Conservation (phyloP, 352 stramenopile species). For the Blastocystis sp. region DNA sequence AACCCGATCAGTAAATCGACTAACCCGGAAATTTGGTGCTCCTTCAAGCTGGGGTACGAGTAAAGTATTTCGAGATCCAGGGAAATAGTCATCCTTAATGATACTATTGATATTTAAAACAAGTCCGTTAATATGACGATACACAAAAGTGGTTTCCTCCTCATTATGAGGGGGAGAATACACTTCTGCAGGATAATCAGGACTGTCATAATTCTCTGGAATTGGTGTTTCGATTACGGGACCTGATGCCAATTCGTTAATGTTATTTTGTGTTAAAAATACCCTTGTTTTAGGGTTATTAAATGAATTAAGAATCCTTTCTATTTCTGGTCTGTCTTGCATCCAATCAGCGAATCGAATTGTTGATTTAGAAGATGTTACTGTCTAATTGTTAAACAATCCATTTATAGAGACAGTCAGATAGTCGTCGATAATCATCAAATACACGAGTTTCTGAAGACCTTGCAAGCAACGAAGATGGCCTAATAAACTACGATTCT, state of each 20-base stretch:
- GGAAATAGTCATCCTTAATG: conserved; percentile 82
- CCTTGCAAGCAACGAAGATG: conserved; percentile 31
- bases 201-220: not conserved
- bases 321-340: conserved; percentile 62
- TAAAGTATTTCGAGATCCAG: conserved; percentile 66
- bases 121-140: conserved; percentile 72
- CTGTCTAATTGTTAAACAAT: not conserved
- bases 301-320: conserved; percentile 12
- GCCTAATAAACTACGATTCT: not conserved
- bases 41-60: conserved; percentile 69
- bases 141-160: conserved; percentile 74
- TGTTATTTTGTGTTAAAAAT: conserved; percentile 72
- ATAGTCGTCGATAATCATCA: conserved; percentile 59
- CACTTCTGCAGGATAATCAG: conserved; percentile 60
- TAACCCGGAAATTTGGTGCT: conserved; percentile 77
- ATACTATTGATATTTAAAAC: conserved; percentile 73
- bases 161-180: conserved; percentile 71
- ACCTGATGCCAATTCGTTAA: conserved; percentile 71
- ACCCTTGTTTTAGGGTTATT: conserved; percentile 63
- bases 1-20: conserved; percentile 70
- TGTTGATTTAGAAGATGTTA: not conserved
- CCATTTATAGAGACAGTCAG: not conserved
- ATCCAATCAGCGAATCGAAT: conserved; percentile 50
- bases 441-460: conserved; percentile 50
- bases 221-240: not conserved